Evolutionary conservation across 2,329 filamentous ascomycete species (phyloP).

Genomic region (Colletotrichum musicola): DNA sequence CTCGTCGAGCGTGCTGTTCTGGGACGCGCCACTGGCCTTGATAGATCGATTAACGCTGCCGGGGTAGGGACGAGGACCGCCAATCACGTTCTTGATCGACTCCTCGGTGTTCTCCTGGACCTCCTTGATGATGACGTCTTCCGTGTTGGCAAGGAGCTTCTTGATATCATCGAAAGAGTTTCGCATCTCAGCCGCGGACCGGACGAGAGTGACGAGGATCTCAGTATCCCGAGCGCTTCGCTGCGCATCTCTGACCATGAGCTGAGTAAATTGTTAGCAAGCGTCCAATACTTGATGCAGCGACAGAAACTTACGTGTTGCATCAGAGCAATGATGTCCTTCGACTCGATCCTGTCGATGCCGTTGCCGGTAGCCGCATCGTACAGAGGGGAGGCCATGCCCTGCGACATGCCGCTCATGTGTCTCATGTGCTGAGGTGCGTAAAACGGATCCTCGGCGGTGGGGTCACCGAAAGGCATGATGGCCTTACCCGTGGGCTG

Average conservation of each 20-base stretch:
- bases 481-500: slow-evolving; percentile 69
- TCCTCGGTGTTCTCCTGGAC: slow-evolving; percentile 91
- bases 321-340: slow-evolving; percentile 97
- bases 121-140: slow-evolving; percentile 87
- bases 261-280: slow-evolving; percentile 57
- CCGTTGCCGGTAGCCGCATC: slow-evolving; percentile 89
- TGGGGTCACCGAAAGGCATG: slow-evolving; percentile 51
- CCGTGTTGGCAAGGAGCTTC: slow-evolving; percentile 89
- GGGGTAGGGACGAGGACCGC: slow-evolving; percentile 88
- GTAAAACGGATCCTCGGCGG: slow-evolving; percentile 77
- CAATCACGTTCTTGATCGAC: slow-evolving; percentile 83
- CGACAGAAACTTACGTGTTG: slow-evolving; percentile 76
- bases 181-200: slow-evolving; percentile 95
- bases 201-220: slow-evolving; percentile 92
- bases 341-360: slow-evolving; percentile 92
- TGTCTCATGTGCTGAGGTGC: slow-evolving; percentile 72
- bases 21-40: slow-evolving; percentile 63
- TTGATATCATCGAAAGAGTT: slow-evolving; percentile 97
- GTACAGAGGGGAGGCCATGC: slow-evolving; percentile 89
- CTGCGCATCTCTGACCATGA: slow-evolving; percentile 96
- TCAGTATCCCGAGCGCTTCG: slow-evolving; percentile 96
- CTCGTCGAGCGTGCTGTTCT: slow-evolving; percentile 68
- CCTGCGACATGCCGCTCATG: slow-evolving; percentile 90
- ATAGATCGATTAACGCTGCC: slow-evolving; percentile 71
- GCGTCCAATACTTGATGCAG: background rate